These are phyloP conservation scores for Trichoderma sp. DNA, from an alignment of 2,329 filamentous ascomycete genomes.

Conservation along the genomic window DNA sequence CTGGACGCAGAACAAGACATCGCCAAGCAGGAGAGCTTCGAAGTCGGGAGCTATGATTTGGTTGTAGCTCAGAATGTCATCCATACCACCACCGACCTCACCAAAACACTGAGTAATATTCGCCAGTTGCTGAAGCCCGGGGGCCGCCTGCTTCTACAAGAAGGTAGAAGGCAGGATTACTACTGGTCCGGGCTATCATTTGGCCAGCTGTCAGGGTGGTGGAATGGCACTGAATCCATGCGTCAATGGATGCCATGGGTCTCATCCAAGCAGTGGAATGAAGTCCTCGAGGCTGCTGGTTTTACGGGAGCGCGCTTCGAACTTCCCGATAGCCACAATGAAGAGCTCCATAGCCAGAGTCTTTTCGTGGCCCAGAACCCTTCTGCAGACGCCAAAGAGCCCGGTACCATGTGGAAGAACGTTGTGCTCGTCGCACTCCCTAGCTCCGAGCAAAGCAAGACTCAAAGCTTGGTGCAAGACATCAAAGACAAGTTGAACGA, in stretches of 20 bases:
- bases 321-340: not conserved
- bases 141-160: constrained; percentile 30
- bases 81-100: constrained; percentile 32
- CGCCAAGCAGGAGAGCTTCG: constrained; percentile 21
- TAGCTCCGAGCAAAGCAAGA: not conserved
- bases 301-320: constrained; percentile 20
- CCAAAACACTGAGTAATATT: constrained; percentile 26
- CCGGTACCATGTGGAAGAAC: not conserved
- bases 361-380: not conserved
- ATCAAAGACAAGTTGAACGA: not conserved
- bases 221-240: constrained; percentile 17
- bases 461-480: not conserved
- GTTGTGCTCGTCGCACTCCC: not conserved
- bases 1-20: constrained; percentile 28
- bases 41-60: constrained; percentile 23
- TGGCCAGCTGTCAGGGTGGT: constrained; percentile 24
- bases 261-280: constrained; percentile 18
- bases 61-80: constrained; percentile 32
- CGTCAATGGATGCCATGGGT: constrained; percentile 23
- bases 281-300: constrained; percentile 11
- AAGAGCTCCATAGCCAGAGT: not conserved
- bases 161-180: constrained; percentile 13
- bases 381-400: not conserved
- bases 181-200: constrained; percentile 21
- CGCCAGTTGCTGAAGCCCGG: constrained; percentile 30